phyloP scores from a whole-genome alignment of 2,329 filamentous ascomycete genomes.

The Penicillium hordei region DNA sequence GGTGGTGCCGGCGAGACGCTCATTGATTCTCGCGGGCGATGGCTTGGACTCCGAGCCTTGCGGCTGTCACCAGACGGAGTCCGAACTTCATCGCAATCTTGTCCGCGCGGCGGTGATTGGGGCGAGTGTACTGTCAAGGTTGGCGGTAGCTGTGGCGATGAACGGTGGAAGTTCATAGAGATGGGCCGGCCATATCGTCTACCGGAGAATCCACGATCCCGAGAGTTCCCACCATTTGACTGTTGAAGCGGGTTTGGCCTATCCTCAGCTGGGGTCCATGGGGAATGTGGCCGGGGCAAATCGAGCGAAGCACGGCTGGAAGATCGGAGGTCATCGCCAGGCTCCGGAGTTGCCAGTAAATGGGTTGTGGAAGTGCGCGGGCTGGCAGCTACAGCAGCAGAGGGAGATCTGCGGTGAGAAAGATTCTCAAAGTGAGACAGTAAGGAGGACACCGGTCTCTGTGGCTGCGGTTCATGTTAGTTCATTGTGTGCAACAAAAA shows the following conservation, averaged over 20 bases:
- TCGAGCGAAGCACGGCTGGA: conserved; percentile 44
- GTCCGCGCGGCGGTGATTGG: conserved; percentile 41
- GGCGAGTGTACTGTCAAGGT: conserved; percentile 47
- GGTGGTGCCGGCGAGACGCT: conserved; percentile 22
- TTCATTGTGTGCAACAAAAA: conserved; percentile 13
- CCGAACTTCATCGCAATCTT: conserved; percentile 31
- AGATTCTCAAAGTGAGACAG: conserved; percentile 52
- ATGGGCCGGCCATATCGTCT: conserved; percentile 58
- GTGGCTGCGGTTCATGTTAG: conserved; percentile 16
- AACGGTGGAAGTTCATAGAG: conserved; percentile 43
- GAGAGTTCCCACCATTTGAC: conserved; percentile 26
- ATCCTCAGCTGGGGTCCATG: conserved; percentile 35
- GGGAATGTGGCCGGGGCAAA: conserved; percentile 41
- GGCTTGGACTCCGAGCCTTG: conserved; percentile 26
- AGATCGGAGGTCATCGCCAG: conserved; percentile 32
- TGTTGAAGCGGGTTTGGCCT: conserved; percentile 22
- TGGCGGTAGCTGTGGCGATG: conserved; percentile 44
- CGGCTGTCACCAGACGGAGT: conserved; percentile 65
- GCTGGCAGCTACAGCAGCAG: conserved; percentile 28
- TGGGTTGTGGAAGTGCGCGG: conserved; percentile 31
- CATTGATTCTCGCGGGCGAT: conserved; percentile 26
- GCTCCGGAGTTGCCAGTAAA: conserved; percentile 34
- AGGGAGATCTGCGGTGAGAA: conserved; percentile 37
- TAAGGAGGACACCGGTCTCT: conserved; percentile 51
- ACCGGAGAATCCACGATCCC: conserved; percentile 49